A percentile compares a stretch with the other conserved stretches of the same genome.
phyloP scores from a whole-genome alignment of 2,329 filamentous ascomycete genomes.

The Claviceps arundinis region DNA sequence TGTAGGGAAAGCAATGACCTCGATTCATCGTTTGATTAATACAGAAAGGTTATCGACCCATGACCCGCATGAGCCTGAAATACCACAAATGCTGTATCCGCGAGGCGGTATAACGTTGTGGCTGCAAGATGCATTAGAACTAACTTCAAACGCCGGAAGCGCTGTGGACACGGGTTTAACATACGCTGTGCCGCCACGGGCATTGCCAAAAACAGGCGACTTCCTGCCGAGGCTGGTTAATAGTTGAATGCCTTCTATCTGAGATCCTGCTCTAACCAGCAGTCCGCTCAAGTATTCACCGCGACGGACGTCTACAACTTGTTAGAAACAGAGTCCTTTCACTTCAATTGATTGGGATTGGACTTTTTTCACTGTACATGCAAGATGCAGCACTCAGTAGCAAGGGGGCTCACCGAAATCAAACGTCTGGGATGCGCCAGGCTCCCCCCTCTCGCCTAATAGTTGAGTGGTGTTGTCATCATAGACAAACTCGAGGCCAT shows the following conservation, averaged over 20 bases:
- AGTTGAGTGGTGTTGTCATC: conserved; percentile 75
- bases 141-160: not conserved
- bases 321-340: not conserved
- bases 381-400: not conserved
- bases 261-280: conserved; percentile 62
- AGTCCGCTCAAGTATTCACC: conserved; percentile 86
- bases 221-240: conserved; percentile 79
- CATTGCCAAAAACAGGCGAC: conserved; percentile 74
- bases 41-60: conserved; percentile 83
- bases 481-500: conserved; percentile 86
- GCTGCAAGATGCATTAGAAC: conserved; percentile 31
- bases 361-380: too few species aligned
- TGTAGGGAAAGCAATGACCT: not conserved
- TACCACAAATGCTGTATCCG: conserved; percentile 77
- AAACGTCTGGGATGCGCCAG: conserved; percentile 58
- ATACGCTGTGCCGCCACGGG: conserved; percentile 68
- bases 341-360: too few species aligned
- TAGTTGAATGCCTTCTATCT: conserved; percentile 82
- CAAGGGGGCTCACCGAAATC: conserved; percentile 48
- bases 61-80: conserved; percentile 65
- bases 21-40: conserved; percentile 38
- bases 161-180: conserved; percentile 22
- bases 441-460: conserved; percentile 70
- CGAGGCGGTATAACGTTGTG: conserved; percentile 79
- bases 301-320: conserved; percentile 57